phyloP scores from a whole-genome alignment of 148 eudicot genomes.

The Hydrangea macrophylla region DNA sequence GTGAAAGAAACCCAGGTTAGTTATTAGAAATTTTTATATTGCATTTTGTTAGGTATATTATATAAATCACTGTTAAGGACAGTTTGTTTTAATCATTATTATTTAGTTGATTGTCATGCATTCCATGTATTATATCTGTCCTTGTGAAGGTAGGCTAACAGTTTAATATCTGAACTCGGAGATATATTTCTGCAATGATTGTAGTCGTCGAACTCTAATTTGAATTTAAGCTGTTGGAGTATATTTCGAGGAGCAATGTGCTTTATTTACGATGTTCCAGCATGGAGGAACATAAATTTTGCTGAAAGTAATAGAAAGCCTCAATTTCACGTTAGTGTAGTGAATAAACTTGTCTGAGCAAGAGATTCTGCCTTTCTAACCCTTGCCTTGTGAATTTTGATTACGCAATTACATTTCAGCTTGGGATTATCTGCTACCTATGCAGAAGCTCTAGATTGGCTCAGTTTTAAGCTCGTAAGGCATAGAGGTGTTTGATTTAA shows the following conservation, averaged over 20 bases:
- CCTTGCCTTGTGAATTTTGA: neutral
- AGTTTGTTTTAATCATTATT: neutral
- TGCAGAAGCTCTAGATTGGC: too few relatives aligned
- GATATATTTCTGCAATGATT: neutral
- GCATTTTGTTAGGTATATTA: neutral
- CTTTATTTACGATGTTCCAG: neutral
- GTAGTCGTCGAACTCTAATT: neutral
- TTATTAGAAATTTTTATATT: conserved; percentile 1
- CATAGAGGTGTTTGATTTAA: too few relatives aligned
- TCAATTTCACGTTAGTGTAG: neutral
- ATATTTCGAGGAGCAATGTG: neutral
- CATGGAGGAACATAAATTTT: neutral
- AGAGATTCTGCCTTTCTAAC: neutral
- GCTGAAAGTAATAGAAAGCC: neutral
- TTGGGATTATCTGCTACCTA: too few relatives aligned
- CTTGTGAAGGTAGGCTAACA: neutral
- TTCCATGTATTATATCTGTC: neutral
- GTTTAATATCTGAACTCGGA: neutral
- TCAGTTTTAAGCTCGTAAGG: too few relatives aligned
- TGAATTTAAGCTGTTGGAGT: neutral
- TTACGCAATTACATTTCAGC: neutral
- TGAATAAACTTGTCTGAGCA: neutral
- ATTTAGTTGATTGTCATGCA: neutral
- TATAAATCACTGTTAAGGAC: neutral
- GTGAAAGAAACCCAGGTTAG: conserved; percentile 95